phyloP scores from a whole-genome alignment of 2,329 filamentous ascomycete species.

The Sclerotinia trifoliorum region DNA sequence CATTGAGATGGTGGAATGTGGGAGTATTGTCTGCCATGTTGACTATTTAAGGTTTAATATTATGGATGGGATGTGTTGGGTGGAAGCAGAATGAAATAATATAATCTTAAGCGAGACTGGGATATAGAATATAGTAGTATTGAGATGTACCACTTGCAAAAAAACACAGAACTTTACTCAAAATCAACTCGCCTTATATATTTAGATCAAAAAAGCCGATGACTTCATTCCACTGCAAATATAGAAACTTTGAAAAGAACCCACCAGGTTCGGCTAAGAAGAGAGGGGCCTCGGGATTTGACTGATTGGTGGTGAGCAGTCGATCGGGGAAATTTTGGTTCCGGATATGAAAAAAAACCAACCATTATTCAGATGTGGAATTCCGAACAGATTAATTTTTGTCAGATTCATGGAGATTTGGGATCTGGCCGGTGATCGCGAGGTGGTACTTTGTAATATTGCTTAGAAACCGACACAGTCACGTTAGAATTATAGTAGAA shows the following conservation, averaged over 20 bases:
- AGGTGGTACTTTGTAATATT: not conserved
- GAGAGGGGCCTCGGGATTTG: constrained; percentile 5
- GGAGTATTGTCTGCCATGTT: constrained; percentile 29
- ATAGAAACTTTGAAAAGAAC: not conserved
- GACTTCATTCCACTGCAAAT: not conserved
- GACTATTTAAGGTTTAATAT: not conserved
- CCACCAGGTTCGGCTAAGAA: not conserved
- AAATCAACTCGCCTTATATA: not conserved
- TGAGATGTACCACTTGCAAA: not conserved
- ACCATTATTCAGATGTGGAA: not conserved
- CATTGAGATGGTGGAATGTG: constrained; percentile 36
- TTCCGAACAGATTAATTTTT: not conserved
- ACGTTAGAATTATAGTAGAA: not conserved
- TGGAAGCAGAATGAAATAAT: not conserved
- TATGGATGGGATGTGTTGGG: not conserved
- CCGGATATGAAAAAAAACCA: not conserved
- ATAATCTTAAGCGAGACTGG: too few relatives aligned
- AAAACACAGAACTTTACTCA: not conserved
- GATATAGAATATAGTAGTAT: not conserved
- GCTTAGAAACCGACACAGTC: not conserved
- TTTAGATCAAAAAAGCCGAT: not conserved
- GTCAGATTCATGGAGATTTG: not conserved
- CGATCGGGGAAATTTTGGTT: not conserved
- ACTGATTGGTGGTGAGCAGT: not conserved
- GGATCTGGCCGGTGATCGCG: not conserved